phyloP scores from a whole-genome alignment of 108 stramenopile genomes.

The Parietichytrium sp. region DNA sequence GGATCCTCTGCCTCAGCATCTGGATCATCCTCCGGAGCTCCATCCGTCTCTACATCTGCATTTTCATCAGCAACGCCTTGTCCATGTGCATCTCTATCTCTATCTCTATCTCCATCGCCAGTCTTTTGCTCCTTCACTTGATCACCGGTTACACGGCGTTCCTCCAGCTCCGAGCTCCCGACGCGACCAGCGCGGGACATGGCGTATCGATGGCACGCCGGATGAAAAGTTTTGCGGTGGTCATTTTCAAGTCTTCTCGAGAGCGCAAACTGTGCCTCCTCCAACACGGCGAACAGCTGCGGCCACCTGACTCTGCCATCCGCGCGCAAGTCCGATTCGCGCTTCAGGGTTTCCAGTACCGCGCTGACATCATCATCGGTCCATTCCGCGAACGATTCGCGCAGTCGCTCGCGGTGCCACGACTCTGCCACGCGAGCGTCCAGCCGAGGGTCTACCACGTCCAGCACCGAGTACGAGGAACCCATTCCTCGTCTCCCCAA shows the following conservation, averaged over 20 bases:
- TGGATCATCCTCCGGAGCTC: conserved; percentile 24
- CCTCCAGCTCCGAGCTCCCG: too few relatives aligned
- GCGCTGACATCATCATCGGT: neutral
- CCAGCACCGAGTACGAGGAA: conserved; percentile 17
- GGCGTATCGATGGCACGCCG: neutral
- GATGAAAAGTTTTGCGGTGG: neutral
- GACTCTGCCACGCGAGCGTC: neutral
- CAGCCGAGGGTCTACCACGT: neutral
- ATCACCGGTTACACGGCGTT: neutral
- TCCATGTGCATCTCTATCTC: neutral
- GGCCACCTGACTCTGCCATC: neutral
- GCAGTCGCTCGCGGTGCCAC: neutral
- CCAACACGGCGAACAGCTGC: neutral
- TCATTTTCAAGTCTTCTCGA: neutral
- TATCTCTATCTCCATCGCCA: neutral
- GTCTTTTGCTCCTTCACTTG: neutral
- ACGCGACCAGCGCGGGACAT: too few relatives aligned
- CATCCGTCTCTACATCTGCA: neutral
- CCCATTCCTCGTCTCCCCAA: neutral
- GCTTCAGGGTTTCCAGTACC: neutral
- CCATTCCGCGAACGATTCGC: neutral
- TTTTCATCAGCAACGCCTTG: neutral
- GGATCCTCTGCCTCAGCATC: neutral
- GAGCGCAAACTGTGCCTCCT: neutral
- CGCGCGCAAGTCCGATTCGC: neutral